A percentile compares a stretch with the other conserved stretches of the same genome.
phyloP scores from a whole-genome alignment of 2,329 filamentous ascomycete genomes.

The Colletotrichum karsti region DNA sequence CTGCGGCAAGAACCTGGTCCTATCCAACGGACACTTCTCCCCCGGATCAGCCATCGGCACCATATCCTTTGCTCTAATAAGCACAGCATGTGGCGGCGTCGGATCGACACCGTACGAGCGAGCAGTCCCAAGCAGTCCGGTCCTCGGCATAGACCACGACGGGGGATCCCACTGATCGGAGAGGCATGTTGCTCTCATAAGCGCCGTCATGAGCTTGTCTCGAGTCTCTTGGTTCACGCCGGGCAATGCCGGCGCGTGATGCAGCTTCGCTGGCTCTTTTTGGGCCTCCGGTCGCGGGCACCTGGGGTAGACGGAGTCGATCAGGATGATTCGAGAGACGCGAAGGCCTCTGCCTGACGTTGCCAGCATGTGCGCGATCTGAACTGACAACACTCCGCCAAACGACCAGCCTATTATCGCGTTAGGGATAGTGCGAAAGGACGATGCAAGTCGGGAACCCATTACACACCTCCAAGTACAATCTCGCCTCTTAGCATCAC shows the following conservation, averaged over 20 bases:
- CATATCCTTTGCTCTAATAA: conserved; percentile 14
- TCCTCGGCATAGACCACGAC: not conserved
- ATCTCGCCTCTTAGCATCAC: conserved; percentile 22
- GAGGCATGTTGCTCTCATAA: conserved; percentile 20
- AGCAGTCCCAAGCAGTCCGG: not conserved
- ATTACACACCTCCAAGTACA: conserved; percentile 2
- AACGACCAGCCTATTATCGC: not conserved
- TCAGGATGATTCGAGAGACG: conserved; percentile 17
- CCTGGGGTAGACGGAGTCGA: conserved; percentile 19
- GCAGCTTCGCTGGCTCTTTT: conserved; percentile 18
- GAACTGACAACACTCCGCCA: conserved; percentile 4
- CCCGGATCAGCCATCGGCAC: conserved; percentile 19
- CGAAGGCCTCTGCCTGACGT: conserved; percentile 14
- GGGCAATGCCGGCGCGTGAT: conserved; percentile 6
- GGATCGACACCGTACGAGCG: not conserved
- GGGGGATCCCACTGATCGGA: conserved; percentile 19
- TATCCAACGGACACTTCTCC: conserved; percentile 12
- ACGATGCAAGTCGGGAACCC: accelerated
- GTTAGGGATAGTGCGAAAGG: not conserved
- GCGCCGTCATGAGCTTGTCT: conserved; percentile 18
- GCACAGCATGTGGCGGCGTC: not conserved
- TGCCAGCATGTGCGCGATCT: conserved; percentile 18
- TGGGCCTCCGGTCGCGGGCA: conserved; percentile 14
- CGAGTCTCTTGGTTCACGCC: conserved; percentile 8
- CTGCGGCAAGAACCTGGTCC: conserved; percentile 17